Conservation (phyloP, 768 basidiomycete species). For the Russula ochroleuca region DNA sequence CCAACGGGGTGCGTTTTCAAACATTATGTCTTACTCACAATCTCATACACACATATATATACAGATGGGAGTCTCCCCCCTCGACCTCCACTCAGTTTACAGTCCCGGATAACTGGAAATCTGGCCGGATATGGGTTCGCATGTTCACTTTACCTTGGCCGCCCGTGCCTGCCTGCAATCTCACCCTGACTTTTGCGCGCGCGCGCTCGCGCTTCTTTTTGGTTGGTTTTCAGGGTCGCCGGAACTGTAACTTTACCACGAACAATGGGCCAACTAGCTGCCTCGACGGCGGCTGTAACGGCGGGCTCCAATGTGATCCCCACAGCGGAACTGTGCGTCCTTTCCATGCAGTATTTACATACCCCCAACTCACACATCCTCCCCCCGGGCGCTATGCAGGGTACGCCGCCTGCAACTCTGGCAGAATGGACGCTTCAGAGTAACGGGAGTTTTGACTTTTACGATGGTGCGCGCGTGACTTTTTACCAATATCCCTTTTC, state of each 20-base stretch:
- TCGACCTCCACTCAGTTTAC: slow-evolving; percentile 23
- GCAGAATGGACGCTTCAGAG: slow-evolving; percentile 63
- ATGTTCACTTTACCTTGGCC: not conserved
- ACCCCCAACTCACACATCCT: not conserved
- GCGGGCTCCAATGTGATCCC: slow-evolving; percentile 31
- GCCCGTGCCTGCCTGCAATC: not conserved
- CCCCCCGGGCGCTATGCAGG: slow-evolving; percentile 34
- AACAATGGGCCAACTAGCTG: slow-evolving; percentile 28
- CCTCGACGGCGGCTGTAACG: slow-evolving; percentile 31
- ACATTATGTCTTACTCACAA: not conserved
- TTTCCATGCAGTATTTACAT: not conserved
- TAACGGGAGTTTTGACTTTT: slow-evolving; percentile 46
- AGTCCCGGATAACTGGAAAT: slow-evolving; percentile 31
- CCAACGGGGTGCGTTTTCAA: slow-evolving; percentile 19
- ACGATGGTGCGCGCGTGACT: slow-evolving; percentile 44
- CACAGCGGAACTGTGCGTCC: slow-evolving; percentile 28
- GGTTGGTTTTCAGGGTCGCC: slow-evolving; percentile 23
- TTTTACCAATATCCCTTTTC: not conserved
- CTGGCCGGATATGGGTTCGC: slow-evolving; percentile 31
- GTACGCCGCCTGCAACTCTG: slow-evolving; percentile 63
- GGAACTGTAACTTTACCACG: slow-evolving; percentile 30
- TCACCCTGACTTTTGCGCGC: not conserved
- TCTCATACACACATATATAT: not conserved
- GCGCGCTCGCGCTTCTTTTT: not conserved
- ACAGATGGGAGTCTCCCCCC: slow-evolving; percentile 28